Base-by-base conservation (phyloP, 306 rosid species). In the Cicer arietinum region DNA sequence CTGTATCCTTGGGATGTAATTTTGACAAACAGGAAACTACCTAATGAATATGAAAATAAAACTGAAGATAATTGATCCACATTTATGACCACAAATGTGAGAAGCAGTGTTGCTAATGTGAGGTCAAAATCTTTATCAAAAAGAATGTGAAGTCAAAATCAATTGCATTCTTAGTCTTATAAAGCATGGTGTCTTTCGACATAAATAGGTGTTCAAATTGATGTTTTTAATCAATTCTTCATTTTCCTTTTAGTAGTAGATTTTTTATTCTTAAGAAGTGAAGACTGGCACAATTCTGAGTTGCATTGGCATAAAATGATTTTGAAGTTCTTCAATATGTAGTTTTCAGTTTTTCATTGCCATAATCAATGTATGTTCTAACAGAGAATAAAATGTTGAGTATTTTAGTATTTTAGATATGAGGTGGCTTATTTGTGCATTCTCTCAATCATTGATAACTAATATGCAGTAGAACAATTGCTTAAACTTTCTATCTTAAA, bases 1-100 rank as follows among this genome's bases (percentile, higher is more conserved):
- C 98, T 43, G 71, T 61, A 72, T 91, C 97, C 85, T 86, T 94
- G 43, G 92, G 94, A 81, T 88, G 62, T 71, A 94, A 71, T 58
- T 83, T 91, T 84, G 93, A 87, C 76, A 91, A 73, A 73, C 69
- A 75, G 56, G 90, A 91, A 76, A 84, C 83, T 71, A 91, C 94
- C 98, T 94, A 84, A 51, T 45, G 54, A 51, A 75, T 45, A 71
- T 14, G 64, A 56, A 83, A 74, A 71, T 47, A 62, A 35, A 76
- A 75, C 14, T 71, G 35, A 61, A 63, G 74, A 60, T 35, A 47
- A 73, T 10, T 52, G 9, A 51, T 59, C 54, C 65, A 69, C 60
- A 54, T 70, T 70, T 71, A 61, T 61, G 62, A 82, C 52, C 40
- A 68, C 6, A 25, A 20, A 30, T 43, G 68, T 35, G 39, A 35